Conservation (phyloP, 495 filamentous ascomycete species). For the Tuber umbilicatum region DNA sequence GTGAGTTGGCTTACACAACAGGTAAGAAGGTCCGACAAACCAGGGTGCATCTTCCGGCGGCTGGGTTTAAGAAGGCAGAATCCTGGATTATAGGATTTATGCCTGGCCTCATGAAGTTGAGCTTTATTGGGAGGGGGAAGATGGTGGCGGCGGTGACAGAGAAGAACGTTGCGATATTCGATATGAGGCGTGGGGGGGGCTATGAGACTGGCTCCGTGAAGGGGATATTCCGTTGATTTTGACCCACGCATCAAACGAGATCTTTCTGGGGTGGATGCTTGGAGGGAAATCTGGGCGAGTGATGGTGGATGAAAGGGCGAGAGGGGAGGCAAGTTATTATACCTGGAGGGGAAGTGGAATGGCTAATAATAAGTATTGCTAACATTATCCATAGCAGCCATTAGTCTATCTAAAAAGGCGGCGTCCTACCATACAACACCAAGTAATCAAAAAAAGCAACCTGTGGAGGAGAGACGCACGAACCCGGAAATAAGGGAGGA, state of each 20-base stretch:
- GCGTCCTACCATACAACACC: background rate
- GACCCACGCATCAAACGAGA: background rate
- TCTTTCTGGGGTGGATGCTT: background rate
- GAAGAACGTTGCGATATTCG: slow-evolving; percentile 21
- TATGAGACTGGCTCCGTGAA: slow-evolving; percentile 2
- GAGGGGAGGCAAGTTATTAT: background rate
- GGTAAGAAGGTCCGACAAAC: slow-evolving; percentile 1
- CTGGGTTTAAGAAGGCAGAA: slow-evolving; percentile 15
- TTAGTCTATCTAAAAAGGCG: background rate
- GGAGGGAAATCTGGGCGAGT: background rate
- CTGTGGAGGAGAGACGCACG: background rate
- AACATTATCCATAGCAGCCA: background rate
- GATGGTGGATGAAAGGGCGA: background rate
- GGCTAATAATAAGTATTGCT: background rate
- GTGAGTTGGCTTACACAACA: slow-evolving; percentile 14
- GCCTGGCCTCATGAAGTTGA: slow-evolving; percentile 20
- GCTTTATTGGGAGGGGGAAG: slow-evolving; percentile 26
- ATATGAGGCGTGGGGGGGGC: slow-evolving; percentile 17
- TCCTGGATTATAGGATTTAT: slow-evolving; percentile 28
- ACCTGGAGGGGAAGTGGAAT: background rate
- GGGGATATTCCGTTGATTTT: background rate
- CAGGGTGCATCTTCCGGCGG: slow-evolving; percentile 15
- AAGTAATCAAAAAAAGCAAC: background rate
- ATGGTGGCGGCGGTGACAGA: slow-evolving; percentile 22
- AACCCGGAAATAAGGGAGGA: background rate